Conservation (phyloP, 1,284 basidiomycete genomes). For the Cutaneotrichosporon sp. region DNA sequence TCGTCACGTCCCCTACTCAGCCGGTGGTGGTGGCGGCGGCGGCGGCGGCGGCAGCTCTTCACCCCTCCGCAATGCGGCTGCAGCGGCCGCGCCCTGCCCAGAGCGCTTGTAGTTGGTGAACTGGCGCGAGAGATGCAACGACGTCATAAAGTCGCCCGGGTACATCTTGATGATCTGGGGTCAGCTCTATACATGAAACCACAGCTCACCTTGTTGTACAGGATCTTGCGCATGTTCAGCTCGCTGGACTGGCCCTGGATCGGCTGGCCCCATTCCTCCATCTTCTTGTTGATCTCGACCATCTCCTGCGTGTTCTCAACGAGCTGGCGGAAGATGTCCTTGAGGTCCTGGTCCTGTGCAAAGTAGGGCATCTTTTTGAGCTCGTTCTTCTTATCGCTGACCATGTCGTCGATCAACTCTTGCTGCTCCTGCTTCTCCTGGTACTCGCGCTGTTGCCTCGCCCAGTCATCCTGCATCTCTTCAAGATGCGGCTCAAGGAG, state of each 20-base stretch:
- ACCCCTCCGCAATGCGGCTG: slow-evolving; percentile 1
- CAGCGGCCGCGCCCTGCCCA: slow-evolving; percentile 9
- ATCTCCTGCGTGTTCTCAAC: slow-evolving; percentile 42
- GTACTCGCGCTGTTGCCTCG: slow-evolving; percentile 13
- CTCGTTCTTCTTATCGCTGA: slow-evolving; percentile 10
- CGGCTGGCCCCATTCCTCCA: slow-evolving; percentile 34
- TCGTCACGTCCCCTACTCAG: not conserved
- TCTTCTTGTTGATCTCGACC: slow-evolving; percentile 39
- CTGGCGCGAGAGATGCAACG: slow-evolving; percentile 22
- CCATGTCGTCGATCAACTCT: not conserved
- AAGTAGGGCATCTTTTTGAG: slow-evolving; percentile 10
- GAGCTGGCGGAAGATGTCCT: slow-evolving; percentile 43
- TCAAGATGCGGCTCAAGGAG: slow-evolving; percentile 26
- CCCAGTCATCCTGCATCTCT: slow-evolving; percentile 18
- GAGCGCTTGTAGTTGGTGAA: slow-evolving; percentile 23
- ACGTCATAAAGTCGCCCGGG: slow-evolving; percentile 45
- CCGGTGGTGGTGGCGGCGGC: not conserved
- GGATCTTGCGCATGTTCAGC: slow-evolving; percentile 31
- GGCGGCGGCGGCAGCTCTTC: not conserved
- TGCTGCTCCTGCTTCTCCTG: slow-evolving; percentile 1
- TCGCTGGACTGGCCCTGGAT: slow-evolving; percentile 32
- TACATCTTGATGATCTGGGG: slow-evolving; percentile 40
- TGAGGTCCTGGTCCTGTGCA: slow-evolving; percentile 2
- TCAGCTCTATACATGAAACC: not conserved
- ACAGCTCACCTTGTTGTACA: slow-evolving; percentile 36